Base-by-base conservation (phyloP, 768 basidiomycete species). In the Ramaria rubella region DNA sequence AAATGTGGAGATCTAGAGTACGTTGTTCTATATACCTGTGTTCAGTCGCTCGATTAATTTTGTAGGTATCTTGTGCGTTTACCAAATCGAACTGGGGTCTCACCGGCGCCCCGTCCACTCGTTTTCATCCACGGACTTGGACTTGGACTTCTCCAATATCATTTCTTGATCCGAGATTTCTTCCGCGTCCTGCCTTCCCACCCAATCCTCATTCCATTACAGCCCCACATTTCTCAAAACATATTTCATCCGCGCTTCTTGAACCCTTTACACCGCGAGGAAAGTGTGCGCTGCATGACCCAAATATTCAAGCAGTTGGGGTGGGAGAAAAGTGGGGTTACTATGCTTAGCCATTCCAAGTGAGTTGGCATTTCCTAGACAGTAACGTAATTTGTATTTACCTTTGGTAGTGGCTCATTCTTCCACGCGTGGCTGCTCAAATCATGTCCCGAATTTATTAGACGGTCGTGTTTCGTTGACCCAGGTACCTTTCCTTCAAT, bases 101-200 rank as follows among this genome's bases (percentile, higher is more conserved):
- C 17, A 75, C 66, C 38, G 83, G 80, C 24, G 8, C 77, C 76
- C 29, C 78, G 81, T 40, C 94, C 94, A 0, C 70, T 94, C 34
- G 77, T 96, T 15, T 91, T 94, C 65, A 68, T 92, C 34, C 93
- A 96, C 64, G 94, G 94, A 3, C 81, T 98, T 1, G 94, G 94
- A 9, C 77, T 94, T 49, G 93, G 93, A 3, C 69, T 90, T 11
- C 64, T 83, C 19, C 87, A 89, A 63, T 90, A 94, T 65, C 72
- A 78, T 40, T 60, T 72, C n/a, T 70, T 88, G 58, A 71, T 94
- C 52, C 69, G 72, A 11, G 72, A 85, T 60, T 73, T 94, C 19
- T 68, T 87, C 40, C 70, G 72, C 34, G 65, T 72, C 4, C 75
- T 86, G 50, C 70, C 80, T 4, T 79, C 86, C 61, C 82, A 85